Conservation (phyloP, 2,329 filamentous ascomycete genomes). For the Aureobasidium sp. region DNA sequence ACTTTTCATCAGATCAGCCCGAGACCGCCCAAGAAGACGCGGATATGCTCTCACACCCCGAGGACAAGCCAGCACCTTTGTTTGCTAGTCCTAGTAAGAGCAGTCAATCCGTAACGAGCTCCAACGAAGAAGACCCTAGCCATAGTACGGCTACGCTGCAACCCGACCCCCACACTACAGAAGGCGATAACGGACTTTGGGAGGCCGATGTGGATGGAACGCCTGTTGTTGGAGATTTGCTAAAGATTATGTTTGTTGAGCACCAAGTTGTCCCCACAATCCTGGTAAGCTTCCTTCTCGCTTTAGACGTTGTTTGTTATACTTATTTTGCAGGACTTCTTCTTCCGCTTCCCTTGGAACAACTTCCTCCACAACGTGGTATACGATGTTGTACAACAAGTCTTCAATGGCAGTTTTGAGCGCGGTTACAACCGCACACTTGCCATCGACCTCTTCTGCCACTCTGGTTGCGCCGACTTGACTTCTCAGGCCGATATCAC, state of each 20-base stretch:
- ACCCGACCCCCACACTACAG: slow-evolving; percentile 9
- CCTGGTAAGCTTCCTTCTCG: slow-evolving; percentile 53
- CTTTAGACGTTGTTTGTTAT: not conserved
- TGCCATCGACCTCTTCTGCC: slow-evolving; percentile 74
- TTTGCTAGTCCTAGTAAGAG: slow-evolving; percentile 39
- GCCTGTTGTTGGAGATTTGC: slow-evolving; percentile 83
- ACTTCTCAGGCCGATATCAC: slow-evolving; percentile 76
- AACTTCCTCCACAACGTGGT: slow-evolving; percentile 99
- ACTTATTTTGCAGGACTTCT: slow-evolving; percentile 63
- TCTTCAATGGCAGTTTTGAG: slow-evolving; percentile 98
- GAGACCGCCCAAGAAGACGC: slow-evolving; percentile 18
- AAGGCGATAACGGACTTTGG: slow-evolving; percentile 29
- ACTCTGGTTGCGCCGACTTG: slow-evolving; percentile 9
- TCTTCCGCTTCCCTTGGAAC: slow-evolving; percentile 98
- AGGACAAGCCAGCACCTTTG: slow-evolving; percentile 61
- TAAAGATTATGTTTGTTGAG: slow-evolving; percentile 96
- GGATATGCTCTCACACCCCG: slow-evolving; percentile 39
- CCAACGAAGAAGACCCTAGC: slow-evolving; percentile 11
- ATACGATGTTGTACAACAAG: slow-evolving; percentile 97
- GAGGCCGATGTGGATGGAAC: slow-evolving; percentile 52
- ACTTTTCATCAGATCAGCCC: slow-evolving; percentile 22
- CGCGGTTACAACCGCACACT: slow-evolving; percentile 84
- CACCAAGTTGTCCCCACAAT: slow-evolving; percentile 93
- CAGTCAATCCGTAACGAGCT: slow-evolving; percentile 11
- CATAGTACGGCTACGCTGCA: slow-evolving; percentile 16